Conservation (phyloP, 108 stramenopile species). For the Discostella pseudostelligera region DNA sequence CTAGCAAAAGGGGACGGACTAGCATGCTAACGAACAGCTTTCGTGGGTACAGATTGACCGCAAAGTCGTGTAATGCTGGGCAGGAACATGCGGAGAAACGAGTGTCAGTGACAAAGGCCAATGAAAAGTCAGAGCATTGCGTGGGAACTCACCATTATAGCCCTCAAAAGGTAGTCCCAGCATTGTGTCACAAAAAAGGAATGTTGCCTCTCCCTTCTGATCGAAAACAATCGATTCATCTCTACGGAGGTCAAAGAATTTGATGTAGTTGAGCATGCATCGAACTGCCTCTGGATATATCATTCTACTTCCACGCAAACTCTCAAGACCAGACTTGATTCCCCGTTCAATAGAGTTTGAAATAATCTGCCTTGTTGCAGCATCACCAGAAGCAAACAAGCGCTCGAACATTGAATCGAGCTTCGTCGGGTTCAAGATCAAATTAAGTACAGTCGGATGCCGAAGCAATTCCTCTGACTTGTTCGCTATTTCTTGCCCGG, state of each 20-base stretch:
- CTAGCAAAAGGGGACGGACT: constrained; percentile 56
- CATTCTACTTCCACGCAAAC: constrained; percentile 41
- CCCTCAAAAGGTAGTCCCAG: constrained; percentile 40
- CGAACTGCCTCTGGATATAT: constrained; percentile 69
- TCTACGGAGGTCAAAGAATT: constrained; percentile 50
- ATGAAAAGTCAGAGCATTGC: neutral
- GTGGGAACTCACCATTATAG: constrained; percentile 12
- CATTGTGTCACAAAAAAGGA: constrained; percentile 39
- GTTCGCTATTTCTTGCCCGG: constrained; percentile 46
- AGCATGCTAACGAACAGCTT: constrained; percentile 61
- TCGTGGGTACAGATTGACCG: constrained; percentile 44
- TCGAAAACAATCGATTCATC: constrained; percentile 33
- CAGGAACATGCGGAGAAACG: constrained; percentile 53
- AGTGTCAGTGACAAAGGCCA: constrained; percentile 25
- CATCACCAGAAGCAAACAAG: constrained; percentile 30
- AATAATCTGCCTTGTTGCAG: constrained; percentile 42
- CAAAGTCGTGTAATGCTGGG: constrained; percentile 65
- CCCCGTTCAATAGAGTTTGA: constrained; percentile 61
- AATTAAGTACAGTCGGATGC: constrained; percentile 61
- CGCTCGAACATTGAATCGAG: constrained; percentile 57
- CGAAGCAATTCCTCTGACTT: constrained; percentile 64
- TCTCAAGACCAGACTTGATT: constrained; percentile 57
- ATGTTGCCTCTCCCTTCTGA: constrained; percentile 28
- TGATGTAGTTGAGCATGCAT: constrained; percentile 63
- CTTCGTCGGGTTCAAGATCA: constrained; percentile 65